phyloP scores from a whole-genome alignment of 176 grass and related monocot species.

The Avena eriantha region DNA sequence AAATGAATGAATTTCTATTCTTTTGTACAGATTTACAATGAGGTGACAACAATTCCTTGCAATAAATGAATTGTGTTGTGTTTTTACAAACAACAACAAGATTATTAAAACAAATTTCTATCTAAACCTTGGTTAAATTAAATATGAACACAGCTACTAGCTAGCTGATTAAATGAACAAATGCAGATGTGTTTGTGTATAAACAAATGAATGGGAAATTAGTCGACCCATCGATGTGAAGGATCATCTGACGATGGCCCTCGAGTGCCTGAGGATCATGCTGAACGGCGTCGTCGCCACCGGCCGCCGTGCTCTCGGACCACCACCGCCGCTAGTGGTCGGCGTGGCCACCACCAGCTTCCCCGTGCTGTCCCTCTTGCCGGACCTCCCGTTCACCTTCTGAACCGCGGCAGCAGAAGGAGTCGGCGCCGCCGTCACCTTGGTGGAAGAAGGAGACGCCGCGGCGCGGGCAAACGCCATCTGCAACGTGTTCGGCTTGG shows the following conservation, averaged over 20 bases:
- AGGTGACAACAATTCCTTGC: background rate
- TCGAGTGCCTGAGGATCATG: constrained; percentile 68
- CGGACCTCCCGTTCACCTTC: constrained; percentile 27
- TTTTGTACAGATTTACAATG: background rate
- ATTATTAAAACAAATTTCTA: background rate
- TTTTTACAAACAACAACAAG: background rate
- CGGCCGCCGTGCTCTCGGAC: background rate
- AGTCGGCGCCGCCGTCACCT: background rate
- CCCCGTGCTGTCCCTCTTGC: constrained; percentile 61
- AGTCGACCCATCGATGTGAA: background rate
- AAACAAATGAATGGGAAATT: background rate
- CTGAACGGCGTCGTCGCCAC: constrained; percentile 32
- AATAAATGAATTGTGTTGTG: background rate
- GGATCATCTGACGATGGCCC: constrained; percentile 61
- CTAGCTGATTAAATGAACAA: background rate
- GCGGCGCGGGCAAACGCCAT: constrained; percentile 11
- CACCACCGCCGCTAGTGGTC: background rate
- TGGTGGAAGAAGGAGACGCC: background rate
- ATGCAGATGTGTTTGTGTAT: background rate
- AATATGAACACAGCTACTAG: background rate
- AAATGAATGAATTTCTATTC: background rate
- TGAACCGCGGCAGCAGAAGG: background rate
- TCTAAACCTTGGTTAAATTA: background rate
- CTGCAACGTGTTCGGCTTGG: background rate
- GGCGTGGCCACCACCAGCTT: constrained; percentile 49